Evolutionary conservation across 2,329 filamentous ascomycete species (phyloP).

Genomic region (Pseudogymnoascus sp.): DNA sequence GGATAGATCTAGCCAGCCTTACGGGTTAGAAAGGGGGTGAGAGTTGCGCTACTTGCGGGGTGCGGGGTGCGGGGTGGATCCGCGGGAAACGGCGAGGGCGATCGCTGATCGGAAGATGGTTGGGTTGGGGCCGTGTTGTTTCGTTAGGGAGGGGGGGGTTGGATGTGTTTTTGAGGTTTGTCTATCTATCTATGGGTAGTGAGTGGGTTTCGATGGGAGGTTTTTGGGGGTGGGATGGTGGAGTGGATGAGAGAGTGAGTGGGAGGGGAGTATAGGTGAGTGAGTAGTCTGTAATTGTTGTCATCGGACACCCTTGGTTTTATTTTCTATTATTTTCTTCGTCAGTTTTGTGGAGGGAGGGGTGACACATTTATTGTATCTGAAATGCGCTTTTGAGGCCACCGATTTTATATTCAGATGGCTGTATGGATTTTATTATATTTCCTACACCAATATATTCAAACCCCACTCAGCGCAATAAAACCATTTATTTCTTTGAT

Average conservation of each 20-base stretch:
- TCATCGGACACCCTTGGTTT: background rate
- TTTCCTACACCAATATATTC: background rate
- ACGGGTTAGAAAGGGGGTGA: background rate
- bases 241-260: background rate
- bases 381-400: background rate
- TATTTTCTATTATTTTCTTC: background rate
- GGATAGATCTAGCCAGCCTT: background rate
- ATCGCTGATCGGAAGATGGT: no score
- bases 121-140: no score
- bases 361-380: no score
- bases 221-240: background rate
- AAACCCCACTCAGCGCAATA: background rate
- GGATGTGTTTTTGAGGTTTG: background rate
- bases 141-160: background rate
- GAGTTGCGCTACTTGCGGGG: background rate
- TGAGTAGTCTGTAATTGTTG: background rate
- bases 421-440: background rate
- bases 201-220: background rate
- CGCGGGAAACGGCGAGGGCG: no score
- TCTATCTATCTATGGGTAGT: background rate
- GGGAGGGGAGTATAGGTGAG: background rate
- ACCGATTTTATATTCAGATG: background rate
- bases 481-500: background rate
- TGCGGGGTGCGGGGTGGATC: no score
- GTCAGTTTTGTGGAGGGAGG: background rate